Base-by-base conservation (phyloP, 2,329 filamentous ascomycete genomes). In the Colletotrichum liaoningense region DNA sequence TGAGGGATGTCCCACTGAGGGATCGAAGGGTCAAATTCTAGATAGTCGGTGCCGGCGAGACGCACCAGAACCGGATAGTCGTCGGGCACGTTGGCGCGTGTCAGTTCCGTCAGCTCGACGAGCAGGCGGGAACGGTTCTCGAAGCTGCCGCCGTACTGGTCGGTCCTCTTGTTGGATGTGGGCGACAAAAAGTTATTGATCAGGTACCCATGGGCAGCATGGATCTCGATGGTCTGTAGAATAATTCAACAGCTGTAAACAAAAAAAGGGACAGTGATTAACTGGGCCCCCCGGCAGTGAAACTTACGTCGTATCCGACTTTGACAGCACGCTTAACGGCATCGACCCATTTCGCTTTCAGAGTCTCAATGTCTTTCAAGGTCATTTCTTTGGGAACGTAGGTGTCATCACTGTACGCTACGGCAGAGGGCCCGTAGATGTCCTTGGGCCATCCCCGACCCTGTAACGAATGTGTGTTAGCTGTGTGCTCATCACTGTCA, bases 31-130 rank as follows among this genome's bases (percentile, higher is more conserved):
- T 88, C 85, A 76, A 88, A 84, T 73, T 94, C 91, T 0, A 95
- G 86, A 89, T 92, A 95, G 78, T 95, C 93, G 0, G 90, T 92
- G 1, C 91, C 92, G 9, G 88, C 90, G 76, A 95, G 88, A 30
- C 93, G 90, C 16, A 93, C 83, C 78, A 95, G 90, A 0, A 95
- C 84, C 0, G 94, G 94, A 88, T 93, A 92, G 19, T 84, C 80
- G 9, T 89, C 83, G 0, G 92, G 92, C 1, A 94, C 91, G 2
- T 85, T 86, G 4, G 85, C 83, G 22, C 94, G 87, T 1, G 89
- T 87, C 12, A 90, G 80, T 52, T 93, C 88, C 14, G 91, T 87
- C 38, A 93, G 30, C 59, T 80, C 77, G 38, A 85, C 79, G 19
- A 78, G 66, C 8, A 88, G 79, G 5, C 85, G 82, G 65, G 79